Conservation (phyloP, 2,329 filamentous ascomycete genomes). For the Cladosporium sp. region DNA sequence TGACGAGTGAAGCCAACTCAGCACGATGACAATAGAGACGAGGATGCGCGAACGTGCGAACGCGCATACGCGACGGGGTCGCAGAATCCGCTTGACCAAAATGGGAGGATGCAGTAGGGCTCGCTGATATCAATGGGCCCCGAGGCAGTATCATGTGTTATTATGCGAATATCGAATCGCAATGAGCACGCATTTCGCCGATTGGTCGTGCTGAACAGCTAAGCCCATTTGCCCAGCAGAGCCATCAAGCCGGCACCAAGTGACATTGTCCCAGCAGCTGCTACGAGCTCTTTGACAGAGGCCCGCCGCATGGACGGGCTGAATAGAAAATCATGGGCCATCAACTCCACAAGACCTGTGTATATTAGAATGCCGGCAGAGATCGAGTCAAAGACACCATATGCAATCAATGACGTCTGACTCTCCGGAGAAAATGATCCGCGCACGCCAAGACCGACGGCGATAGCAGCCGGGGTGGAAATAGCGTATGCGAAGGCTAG, state of each 20-base stretch:
- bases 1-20: too few relatives aligned
- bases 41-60: not conserved
- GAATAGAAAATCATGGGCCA: conserved; percentile 97
- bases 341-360: conserved; percentile 57
- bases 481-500: conserved; percentile 68
- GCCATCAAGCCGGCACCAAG: conserved; percentile 74
- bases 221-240: conserved; percentile 79
- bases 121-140: not conserved
- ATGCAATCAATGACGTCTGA: conserved; percentile 63
- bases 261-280: conserved; percentile 66
- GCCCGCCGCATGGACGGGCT: conserved; percentile 75
- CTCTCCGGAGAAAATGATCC: conserved; percentile 53
- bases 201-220: conserved; percentile 57
- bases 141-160: conserved; percentile 3
- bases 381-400: conserved; percentile 84
- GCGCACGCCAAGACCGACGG: conserved; percentile 72
- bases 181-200: not conserved
- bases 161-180: not conserved
- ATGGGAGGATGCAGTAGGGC: not conserved
- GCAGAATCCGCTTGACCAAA: not conserved
- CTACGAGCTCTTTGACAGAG: conserved; percentile 58
- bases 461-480: conserved; percentile 79
- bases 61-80: not conserved
- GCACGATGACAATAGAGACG: not conserved
- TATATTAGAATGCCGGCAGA: conserved; percentile 68